Percentiles rank a stretch among this genome's conserved stretches.
These are phyloP conservation scores for Gelatoporia subvermispora DNA, from an alignment of 768 basidiomycete species.

Conservation along the genomic window DNA sequence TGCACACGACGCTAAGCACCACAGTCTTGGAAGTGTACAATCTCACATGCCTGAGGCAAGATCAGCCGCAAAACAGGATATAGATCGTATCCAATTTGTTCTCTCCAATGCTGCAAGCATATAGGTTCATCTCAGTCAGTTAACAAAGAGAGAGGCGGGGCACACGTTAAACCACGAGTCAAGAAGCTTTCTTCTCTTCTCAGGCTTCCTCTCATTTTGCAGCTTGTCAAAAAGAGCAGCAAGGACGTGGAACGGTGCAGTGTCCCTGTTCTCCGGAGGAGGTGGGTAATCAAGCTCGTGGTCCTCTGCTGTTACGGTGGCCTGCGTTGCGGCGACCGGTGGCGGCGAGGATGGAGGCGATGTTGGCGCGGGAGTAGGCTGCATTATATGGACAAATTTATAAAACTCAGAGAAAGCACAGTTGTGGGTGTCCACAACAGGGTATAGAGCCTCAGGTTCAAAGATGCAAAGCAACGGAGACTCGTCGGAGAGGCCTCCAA, in stretches of 20 bases:
- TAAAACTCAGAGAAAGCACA: too few species aligned
- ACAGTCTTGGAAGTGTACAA: neutral
- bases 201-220: constrained; percentile 66
- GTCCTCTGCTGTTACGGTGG: constrained; percentile 14
- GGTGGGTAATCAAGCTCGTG: constrained; percentile 34
- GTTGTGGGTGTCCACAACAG: too few species aligned
- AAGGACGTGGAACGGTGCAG: constrained; percentile 65
- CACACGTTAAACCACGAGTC: constrained; percentile 78
- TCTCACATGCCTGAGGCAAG: constrained; percentile 69
- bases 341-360: constrained; percentile 33
- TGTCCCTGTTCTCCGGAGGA: constrained; percentile 63
- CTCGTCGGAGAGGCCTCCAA: too few species aligned
- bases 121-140: neutral
- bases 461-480: too few species aligned
- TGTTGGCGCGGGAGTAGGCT: constrained; percentile 65
- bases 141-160: neutral
- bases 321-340: neutral
- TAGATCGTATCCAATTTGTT: constrained; percentile 79
- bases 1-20: constrained; percentile 27
- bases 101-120: constrained; percentile 69
- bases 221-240: constrained; percentile 72
- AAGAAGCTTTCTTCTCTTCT: constrained; percentile 67
- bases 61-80: constrained; percentile 88
- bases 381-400: constrained; percentile 6
- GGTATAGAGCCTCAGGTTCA: too few species aligned